Evolutionary conservation across 2,329 filamentous ascomycete genomes (phyloP), one percentile per base, ranked within the genome.

Genomic region (Chrysoporthe cubensis): DNA sequence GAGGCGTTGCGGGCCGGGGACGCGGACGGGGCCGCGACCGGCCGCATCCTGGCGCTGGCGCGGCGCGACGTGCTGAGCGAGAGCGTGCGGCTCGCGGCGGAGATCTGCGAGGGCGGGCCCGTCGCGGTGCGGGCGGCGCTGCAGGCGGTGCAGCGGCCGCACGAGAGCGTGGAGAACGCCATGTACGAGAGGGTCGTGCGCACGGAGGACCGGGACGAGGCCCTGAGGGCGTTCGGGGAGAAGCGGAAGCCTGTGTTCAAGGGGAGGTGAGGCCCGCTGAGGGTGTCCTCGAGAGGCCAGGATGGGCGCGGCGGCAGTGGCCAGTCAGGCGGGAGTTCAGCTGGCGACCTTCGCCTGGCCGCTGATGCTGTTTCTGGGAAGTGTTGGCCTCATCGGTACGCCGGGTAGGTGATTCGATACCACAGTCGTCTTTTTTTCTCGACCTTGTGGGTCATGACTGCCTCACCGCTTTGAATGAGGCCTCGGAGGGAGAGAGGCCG

Each of bases 181-280:
- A 94, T 94, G 81, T 98, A 98, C 78, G 87, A 93, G 75, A 84
- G 90, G 37, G 93, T 98, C 4, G 86, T 97, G 18, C 86, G 85
- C 70, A 97, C 93, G 0, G 90, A 94, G 76, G 96, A 99, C 82
- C 85, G 94, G 69, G 84, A 93, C 74, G 96, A 98, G 84, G 96
- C 96, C 46, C 82, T 99, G 71, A 87, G 81, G 78, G 96, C 96
- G 0, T 99, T 99, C 81, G 80, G 79, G 68, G 86, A 88, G 76
- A 88, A 88, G 83, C 82, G 87, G 72, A 87, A 84, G 77, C 85
- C 87, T 18, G 80, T 85, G 4, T 88, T 89, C 73, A 86, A 82
- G 75, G 85, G 87, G 1, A 78, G 82, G 57, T 70, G 54, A 67
- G 44, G 37, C 37, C 5, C 6, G 37, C 37, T 40, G 4, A 7